phyloP scores from a whole-genome alignment of 306 rosid genomes.

The Dryas octopetala region DNA sequence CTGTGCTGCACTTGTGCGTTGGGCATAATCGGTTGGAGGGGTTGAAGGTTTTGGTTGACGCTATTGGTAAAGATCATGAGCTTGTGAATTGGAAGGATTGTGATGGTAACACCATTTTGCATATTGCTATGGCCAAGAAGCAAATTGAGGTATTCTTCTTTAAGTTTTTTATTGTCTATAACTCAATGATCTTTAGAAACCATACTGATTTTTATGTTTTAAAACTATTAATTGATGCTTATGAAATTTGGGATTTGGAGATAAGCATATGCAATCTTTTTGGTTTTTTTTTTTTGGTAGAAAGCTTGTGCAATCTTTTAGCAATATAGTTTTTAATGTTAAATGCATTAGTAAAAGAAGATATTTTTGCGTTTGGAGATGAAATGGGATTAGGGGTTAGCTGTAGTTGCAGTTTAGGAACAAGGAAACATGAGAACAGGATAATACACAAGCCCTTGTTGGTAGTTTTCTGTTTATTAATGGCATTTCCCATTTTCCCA shows the following conservation, averaged over 20 bases:
- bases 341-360: not conserved
- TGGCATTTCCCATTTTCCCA: too few relatives aligned
- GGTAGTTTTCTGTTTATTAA: not conserved
- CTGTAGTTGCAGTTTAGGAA: not conserved
- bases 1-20: constrained; percentile 33
- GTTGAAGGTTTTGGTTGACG: constrained; percentile 23
- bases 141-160: constrained; percentile 26
- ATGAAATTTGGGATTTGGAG: not conserved
- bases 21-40: constrained; percentile 31
- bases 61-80: constrained; percentile 6
- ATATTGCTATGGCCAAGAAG: constrained; percentile 33
- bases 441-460: not conserved
- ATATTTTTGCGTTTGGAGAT: not conserved
- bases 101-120: constrained; percentile 33
- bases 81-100: constrained; percentile 25
- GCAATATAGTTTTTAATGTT: not conserved
- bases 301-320: not conserved
- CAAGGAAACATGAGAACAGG: not conserved
- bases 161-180: not conserved
- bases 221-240: not conserved
- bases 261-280: not conserved
- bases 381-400: not conserved
- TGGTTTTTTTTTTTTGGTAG: too few relatives aligned
- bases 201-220: not conserved
- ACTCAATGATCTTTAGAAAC: not conserved